A percentile compares a stretch with the other conserved stretches of the same genome.
These are phyloP conservation scores for Trichoderma harzianum DNA, from an alignment of 2,329 filamentous ascomycete species.

Conservation along the genomic window DNA sequence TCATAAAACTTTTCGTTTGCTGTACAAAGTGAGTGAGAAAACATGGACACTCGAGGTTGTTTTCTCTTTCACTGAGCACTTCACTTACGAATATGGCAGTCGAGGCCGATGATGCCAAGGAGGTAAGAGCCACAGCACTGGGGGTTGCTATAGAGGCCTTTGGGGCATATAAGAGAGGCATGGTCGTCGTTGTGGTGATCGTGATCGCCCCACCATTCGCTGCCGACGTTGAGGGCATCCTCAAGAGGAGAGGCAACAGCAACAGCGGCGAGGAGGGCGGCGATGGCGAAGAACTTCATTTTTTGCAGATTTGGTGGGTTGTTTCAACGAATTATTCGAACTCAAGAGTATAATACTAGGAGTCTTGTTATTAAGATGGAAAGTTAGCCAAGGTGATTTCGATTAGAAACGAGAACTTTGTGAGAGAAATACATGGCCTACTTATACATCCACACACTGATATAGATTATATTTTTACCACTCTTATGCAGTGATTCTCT, in stretches of 20 bases:
- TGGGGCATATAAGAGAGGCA: neutral
- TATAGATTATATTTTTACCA: neutral
- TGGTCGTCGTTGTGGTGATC: neutral
- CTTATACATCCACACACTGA: neutral
- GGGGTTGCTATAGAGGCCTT: slow-evolving; percentile 14
- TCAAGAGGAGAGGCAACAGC: slow-evolving; percentile 16
- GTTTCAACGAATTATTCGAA: neutral
- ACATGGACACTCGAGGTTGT: neutral
- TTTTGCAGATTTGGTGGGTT: neutral
- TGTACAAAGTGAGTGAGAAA: neutral
- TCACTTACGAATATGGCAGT: slow-evolving; percentile 19
- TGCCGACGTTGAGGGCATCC: neutral
- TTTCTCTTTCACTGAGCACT: neutral
- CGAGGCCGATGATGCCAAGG: slow-evolving; percentile 14
- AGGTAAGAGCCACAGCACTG: slow-evolving; percentile 19
- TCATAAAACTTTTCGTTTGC: neutral
- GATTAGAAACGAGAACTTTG: too few relatives aligned
- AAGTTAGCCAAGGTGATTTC: neutral
- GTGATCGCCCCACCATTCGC: neutral
- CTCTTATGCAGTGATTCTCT: neutral
- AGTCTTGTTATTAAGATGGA: neutral
- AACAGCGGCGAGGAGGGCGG: slow-evolving; percentile 19
- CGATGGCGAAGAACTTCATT: slow-evolving; percentile 23
- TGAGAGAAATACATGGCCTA: neutral
- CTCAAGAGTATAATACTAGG: neutral